Evolutionary conservation across 2,329 filamentous ascomycete species (phyloP).

Genomic region (Lomentospora prolificans): DNA sequence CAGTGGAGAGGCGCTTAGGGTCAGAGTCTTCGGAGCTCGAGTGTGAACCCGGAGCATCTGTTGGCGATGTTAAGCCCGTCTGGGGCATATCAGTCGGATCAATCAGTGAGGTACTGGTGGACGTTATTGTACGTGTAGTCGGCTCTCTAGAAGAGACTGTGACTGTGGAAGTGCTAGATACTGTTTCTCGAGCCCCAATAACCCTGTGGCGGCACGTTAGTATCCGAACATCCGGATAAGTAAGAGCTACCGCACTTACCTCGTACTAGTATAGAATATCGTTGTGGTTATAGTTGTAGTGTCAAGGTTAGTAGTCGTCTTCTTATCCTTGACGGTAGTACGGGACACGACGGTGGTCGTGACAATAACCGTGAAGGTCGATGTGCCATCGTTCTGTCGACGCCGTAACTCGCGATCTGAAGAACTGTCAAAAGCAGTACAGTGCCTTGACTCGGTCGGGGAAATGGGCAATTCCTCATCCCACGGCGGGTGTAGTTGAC

Average conservation of each 20-base stretch:
- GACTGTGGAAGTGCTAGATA: neutral
- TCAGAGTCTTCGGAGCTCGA: neutral
- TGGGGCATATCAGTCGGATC: neutral
- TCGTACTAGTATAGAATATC: constrained; percentile 6
- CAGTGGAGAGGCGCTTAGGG: constrained; percentile 5
- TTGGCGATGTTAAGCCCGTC: neutral
- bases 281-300: neutral
- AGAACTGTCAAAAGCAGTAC: neutral
- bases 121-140: constrained; percentile 1
- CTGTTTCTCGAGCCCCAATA: constrained; percentile 4
- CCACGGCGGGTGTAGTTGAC: neutral
- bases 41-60: neutral
- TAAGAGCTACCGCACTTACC: neutral
- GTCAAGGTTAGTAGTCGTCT: constrained; percentile 1
- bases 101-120: constrained; percentile 1
- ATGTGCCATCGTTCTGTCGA: constrained; percentile 4
- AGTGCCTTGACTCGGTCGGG: neutral
- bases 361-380: neutral
- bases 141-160: neutral
- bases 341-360: neutral
- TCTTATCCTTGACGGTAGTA: constrained; percentile 2
- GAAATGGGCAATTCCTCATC: neutral
- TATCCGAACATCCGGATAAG: neutral
- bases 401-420: neutral
- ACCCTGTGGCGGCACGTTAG: constrained; percentile 1